Percentiles rank a stretch among this genome's conserved stretches.
Evolutionary conservation across 2,329 filamentous ascomycete species (phyloP).

Genomic region (Tolypocladium sp.): DNA sequence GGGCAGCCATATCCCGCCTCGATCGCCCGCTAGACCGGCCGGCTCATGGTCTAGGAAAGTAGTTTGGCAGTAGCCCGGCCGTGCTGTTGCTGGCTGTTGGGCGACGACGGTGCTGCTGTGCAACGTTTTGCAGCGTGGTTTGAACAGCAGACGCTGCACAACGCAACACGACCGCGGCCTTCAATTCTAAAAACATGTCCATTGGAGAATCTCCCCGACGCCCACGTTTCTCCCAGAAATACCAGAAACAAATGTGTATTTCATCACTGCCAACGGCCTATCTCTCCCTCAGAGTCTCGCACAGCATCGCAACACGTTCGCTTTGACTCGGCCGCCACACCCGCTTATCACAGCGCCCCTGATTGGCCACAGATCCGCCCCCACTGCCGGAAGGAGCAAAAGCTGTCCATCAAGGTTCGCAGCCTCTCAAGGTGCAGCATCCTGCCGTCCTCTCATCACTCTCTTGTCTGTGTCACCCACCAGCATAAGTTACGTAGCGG

Average conservation of each 20-base stretch:
- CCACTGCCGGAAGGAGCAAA: neutral
- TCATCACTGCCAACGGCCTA: too few relatives aligned
- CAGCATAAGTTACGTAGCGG: neutral
- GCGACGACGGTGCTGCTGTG: neutral
- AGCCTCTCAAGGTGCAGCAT: neutral
- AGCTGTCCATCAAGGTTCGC: neutral
- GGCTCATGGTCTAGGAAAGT: neutral
- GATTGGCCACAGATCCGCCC: neutral
- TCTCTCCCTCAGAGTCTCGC: neutral
- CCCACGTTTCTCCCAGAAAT: neutral
- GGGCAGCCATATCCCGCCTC: neutral
- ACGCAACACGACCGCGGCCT: neutral
- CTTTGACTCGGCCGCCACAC: neutral
- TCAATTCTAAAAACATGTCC: neutral
- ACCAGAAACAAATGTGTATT: neutral
- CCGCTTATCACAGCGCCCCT: neutral
- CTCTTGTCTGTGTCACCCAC: neutral
- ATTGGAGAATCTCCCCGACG: neutral
- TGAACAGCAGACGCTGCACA: neutral
- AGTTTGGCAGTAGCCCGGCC: neutral
- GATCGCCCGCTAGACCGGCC: neutral
- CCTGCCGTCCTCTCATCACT: too few relatives aligned
- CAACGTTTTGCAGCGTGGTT: neutral
- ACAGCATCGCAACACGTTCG: neutral
- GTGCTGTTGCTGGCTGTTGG: neutral